Evolutionary conservation across 495 filamentous ascomycete genomes (phyloP).

Genomic region (Penicillium tannophilum): DNA sequence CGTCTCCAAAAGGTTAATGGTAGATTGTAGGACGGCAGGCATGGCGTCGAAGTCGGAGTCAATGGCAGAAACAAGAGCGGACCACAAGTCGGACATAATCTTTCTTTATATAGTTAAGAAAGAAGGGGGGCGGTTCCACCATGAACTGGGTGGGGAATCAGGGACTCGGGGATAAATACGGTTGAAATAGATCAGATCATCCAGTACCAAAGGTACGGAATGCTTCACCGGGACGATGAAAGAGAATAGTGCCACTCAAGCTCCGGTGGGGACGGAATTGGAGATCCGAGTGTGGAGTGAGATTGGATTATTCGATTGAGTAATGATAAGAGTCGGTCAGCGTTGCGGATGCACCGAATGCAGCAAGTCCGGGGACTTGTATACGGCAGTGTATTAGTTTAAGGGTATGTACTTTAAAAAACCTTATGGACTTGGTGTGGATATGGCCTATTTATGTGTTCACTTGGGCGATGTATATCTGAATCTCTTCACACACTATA

Average conservation of each 20-base stretch:
- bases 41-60: slow-evolving; percentile 39
- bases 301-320: slow-evolving; percentile 22
- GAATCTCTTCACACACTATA: no score
- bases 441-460: neutral
- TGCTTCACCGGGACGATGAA: slow-evolving; percentile 5
- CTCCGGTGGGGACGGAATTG: slow-evolving; percentile 23
- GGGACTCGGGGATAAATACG: slow-evolving; percentile 12
- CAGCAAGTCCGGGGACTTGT: slow-evolving; percentile 13
- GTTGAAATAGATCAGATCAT: slow-evolving; percentile 7
- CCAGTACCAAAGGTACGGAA: neutral
- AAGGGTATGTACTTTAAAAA: neutral
- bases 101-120: slow-evolving; percentile 1
- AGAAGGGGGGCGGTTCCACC: slow-evolving; percentile 2
- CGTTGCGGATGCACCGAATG: slow-evolving; percentile 16
- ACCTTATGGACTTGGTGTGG: neutral
- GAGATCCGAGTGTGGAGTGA: slow-evolving; percentile 18
- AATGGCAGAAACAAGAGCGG: slow-evolving; percentile 37
- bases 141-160: slow-evolving; percentile 6
- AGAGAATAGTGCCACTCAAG: slow-evolving; percentile 8
- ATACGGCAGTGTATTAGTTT: neutral
- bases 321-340: slow-evolving; percentile 26
- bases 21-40: slow-evolving; percentile 46
- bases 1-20: slow-evolving; percentile 46
- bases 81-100: slow-evolving; percentile 45
- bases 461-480: no score